phyloP scores from a whole-genome alignment of 495 filamentous ascomycete species.

The Neurospora hispaniola region DNA sequence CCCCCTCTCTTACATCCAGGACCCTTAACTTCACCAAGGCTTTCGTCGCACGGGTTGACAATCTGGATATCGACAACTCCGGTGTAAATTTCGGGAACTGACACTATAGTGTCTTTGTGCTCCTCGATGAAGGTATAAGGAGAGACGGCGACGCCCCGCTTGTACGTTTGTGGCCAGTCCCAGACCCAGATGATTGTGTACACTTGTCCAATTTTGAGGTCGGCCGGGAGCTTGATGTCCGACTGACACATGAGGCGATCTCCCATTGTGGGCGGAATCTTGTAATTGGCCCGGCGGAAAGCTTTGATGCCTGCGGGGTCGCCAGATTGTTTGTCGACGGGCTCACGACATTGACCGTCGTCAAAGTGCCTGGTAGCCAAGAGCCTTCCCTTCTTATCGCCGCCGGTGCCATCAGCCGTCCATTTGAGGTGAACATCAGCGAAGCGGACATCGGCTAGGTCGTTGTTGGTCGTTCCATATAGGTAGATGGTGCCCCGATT shows the following conservation, averaged over 20 bases:
- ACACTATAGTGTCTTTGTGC: slow-evolving; percentile 37
- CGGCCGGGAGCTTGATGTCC: slow-evolving; percentile 56
- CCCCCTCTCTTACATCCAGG: slow-evolving; percentile 13
- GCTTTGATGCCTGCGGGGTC: slow-evolving; percentile 37
- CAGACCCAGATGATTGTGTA: slow-evolving; percentile 87
- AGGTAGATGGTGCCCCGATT: slow-evolving; percentile 69
- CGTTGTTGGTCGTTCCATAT: slow-evolving; percentile 60
- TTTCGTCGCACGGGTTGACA: slow-evolving; percentile 18
- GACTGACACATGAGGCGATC: slow-evolving; percentile 64
- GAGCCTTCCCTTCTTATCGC: slow-evolving; percentile 61
- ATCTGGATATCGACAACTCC: slow-evolving; percentile 72
- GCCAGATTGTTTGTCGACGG: slow-evolving; percentile 10
- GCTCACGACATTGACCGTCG: slow-evolving; percentile 77
- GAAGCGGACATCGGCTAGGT: slow-evolving; percentile 45
- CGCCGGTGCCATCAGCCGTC: slow-evolving; percentile 66
- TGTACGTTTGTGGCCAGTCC: slow-evolving; percentile 60
- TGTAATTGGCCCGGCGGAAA: slow-evolving; percentile 37
- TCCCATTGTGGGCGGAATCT: slow-evolving; percentile 18
- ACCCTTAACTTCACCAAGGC: slow-evolving; percentile 22
- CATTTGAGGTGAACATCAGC: slow-evolving; percentile 60
- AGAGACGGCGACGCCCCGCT: slow-evolving; percentile 15
- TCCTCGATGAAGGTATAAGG: slow-evolving; percentile 13
- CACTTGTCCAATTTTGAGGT: slow-evolving; percentile 37
- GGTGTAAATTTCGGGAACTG: slow-evolving; percentile 57
- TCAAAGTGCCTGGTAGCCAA: slow-evolving; percentile 68